Percentiles rank a stretch among this genome's conserved stretches.
phyloP scores from a whole-genome alignment of 2,329 filamentous ascomycete genomes.

The Fusarium sp. region DNA sequence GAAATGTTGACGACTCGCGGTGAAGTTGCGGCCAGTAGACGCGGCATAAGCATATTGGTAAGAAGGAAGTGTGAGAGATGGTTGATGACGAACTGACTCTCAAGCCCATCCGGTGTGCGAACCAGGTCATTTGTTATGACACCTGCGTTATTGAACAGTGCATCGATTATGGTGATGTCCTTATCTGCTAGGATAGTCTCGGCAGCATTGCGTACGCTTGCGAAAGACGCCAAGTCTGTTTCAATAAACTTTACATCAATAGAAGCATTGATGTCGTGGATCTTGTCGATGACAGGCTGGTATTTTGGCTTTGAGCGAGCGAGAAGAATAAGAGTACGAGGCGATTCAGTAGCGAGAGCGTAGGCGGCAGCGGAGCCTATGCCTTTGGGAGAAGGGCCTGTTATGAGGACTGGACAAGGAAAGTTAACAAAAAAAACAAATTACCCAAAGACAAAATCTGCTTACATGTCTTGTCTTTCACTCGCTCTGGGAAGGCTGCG shows the following conservation, averaged over 20 bases:
- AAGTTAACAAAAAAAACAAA: accelerated
- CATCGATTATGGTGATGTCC: not conserved
- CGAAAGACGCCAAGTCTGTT: not conserved
- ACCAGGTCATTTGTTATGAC: not conserved
- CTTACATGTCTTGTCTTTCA: not conserved
- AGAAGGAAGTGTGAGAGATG: not conserved
- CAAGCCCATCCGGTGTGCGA: not conserved
- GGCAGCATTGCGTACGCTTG: not conserved
- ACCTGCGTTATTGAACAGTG: not conserved
- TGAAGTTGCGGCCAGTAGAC: accelerated
- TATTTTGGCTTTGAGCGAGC: not conserved
- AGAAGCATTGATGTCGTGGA: accelerated
- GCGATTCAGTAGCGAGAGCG: not conserved
- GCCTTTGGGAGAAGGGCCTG: not conserved
- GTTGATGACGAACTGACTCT: not conserved
- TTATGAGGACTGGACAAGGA: not conserved
- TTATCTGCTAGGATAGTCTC: not conserved
- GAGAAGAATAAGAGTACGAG: not conserved
- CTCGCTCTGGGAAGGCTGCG: not conserved
- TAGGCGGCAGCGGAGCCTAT: not conserved
- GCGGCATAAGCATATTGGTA: not conserved
- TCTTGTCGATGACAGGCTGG: not conserved
- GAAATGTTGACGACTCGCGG: not conserved
- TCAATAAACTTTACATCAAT: not conserved
- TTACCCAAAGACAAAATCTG: accelerated